Conservation (phyloP, 768 basidiomycete genomes). For the Phanerochaete sordida region DNA sequence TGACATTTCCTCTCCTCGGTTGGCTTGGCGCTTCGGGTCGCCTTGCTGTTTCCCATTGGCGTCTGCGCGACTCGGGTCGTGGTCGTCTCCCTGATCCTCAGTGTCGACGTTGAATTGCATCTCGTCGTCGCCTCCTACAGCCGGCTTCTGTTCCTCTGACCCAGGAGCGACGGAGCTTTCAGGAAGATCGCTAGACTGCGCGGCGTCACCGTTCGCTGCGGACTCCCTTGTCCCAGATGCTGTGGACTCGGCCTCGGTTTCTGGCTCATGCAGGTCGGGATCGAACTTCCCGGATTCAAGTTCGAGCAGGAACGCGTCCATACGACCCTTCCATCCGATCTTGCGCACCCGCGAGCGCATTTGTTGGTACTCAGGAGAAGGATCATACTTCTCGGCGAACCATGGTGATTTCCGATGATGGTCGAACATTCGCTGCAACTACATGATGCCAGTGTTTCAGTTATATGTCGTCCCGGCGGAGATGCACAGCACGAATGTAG, state of each 20-base stretch:
- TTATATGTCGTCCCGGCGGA: not conserved
- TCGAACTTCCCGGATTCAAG: conserved; percentile 86
- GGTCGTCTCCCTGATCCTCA: conserved; percentile 68
- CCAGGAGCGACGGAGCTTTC: conserved; percentile 27
- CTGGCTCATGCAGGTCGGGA: conserved; percentile 64
- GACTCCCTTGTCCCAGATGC: conserved; percentile 53
- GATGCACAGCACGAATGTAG: not conserved
- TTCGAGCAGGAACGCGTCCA: conserved; percentile 71
- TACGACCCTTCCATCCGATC: conserved; percentile 78
- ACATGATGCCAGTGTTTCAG: conserved; percentile 20
- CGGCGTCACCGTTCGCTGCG: conserved; percentile 34
- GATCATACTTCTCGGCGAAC: conserved; percentile 96
- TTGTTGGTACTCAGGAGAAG: conserved; percentile 61
- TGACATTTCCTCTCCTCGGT: conserved; percentile 65
- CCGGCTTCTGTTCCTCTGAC: conserved; percentile 51
- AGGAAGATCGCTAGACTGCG: conserved; percentile 32
- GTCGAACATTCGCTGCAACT: conserved; percentile 96
- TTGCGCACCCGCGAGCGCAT: conserved; percentile 78
- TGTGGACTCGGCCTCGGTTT: conserved; percentile 38
- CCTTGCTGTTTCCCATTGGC: conserved; percentile 40
- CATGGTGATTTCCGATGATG: conserved; percentile 94
- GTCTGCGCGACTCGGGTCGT: conserved; percentile 38
- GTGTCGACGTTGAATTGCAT: conserved; percentile 70
- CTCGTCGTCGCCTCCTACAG: conserved; percentile 55
- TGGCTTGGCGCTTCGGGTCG: conserved; percentile 52